These are phyloP conservation scores for Naganishia vishniacii DNA, from an alignment of 768 basidiomycete genomes.

Conservation along the genomic window DNA sequence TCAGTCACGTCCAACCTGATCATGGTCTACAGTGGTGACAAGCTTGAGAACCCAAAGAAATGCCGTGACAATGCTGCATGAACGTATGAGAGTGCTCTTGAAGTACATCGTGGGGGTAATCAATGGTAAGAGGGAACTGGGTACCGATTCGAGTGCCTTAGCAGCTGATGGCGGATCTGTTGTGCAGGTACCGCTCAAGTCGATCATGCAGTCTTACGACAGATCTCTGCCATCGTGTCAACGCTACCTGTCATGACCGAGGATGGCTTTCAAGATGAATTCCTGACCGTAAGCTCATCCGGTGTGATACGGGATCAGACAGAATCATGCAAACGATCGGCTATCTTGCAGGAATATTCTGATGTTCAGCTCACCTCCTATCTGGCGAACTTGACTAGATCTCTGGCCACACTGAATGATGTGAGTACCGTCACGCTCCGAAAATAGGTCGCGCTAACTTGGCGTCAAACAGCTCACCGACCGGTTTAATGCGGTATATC, in stretches of 20 bases:
- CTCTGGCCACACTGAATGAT: constrained; percentile 78
- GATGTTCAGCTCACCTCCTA: constrained; percentile 90
- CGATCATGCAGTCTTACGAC: constrained; percentile 75
- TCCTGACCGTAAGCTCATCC: constrained; percentile 62
- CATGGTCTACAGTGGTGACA: constrained; percentile 64
- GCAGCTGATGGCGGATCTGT: neutral
- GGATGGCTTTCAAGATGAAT: constrained; percentile 76
- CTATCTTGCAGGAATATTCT: constrained; percentile 70
- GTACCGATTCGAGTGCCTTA: neutral
- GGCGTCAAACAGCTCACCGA: neutral
- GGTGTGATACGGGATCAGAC: neutral
- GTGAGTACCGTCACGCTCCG: constrained; percentile 53
- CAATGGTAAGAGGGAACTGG: constrained; percentile 55
- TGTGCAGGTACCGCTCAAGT: constrained; percentile 61
- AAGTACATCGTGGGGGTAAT: constrained; percentile 75
- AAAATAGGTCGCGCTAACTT: neutral
- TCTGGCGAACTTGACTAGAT: constrained; percentile 80
- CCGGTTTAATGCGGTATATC: constrained; percentile 12
- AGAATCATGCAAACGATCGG: neutral
- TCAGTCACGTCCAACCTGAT: neutral
- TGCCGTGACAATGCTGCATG: constrained; percentile 93
- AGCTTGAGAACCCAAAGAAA: constrained; percentile 86
- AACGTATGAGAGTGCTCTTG: constrained; percentile 78
- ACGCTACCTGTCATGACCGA: constrained; percentile 83
- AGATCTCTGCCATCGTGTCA: constrained; percentile 77